These are phyloP conservation scores for Aspergillus sp. DNA, from an alignment of 2,329 filamentous ascomycete genomes.

Conservation along the genomic window DNA sequence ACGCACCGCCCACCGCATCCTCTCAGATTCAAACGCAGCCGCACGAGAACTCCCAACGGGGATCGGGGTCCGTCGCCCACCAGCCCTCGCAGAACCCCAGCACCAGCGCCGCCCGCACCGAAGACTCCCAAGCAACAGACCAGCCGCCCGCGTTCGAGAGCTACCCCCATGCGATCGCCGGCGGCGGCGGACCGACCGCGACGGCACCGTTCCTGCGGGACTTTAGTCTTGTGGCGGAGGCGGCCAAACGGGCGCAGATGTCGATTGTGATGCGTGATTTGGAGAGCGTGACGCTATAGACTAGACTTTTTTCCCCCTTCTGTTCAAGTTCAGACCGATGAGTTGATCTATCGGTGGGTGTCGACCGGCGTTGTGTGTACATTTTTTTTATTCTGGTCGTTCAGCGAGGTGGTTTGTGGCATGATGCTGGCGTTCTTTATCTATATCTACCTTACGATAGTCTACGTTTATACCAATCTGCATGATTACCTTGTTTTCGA, in stretches of 20 bases:
- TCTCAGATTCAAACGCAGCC: neutral
- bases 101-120: neutral
- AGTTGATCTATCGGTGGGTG: neutral
- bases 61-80: neutral
- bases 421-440: neutral
- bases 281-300: conserved; percentile 46
- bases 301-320: neutral
- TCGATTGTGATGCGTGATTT: conserved; percentile 85
- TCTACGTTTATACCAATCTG: neutral
- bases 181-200: conserved; percentile 34
- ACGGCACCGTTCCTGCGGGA: conserved; percentile 70
- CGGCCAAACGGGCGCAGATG: conserved; percentile 89
- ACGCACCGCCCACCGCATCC: neutral
- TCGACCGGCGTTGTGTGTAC: neutral
- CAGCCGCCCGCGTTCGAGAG: conserved; percentile 10
- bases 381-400: neutral
- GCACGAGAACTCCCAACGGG: neutral
- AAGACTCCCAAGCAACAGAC: conserved; percentile 7
- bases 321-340: neutral
- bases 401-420: neutral
- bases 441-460: neutral
- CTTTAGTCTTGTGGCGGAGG: conserved; percentile 84
- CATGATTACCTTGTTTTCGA: no score
- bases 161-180: conserved; percentile 26
- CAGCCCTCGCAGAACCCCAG: conserved; percentile 1